These are phyloP conservation scores for Barbatosphaeria neglecta DNA, from an alignment of 495 filamentous ascomycete species.

Conservation along the genomic window DNA sequence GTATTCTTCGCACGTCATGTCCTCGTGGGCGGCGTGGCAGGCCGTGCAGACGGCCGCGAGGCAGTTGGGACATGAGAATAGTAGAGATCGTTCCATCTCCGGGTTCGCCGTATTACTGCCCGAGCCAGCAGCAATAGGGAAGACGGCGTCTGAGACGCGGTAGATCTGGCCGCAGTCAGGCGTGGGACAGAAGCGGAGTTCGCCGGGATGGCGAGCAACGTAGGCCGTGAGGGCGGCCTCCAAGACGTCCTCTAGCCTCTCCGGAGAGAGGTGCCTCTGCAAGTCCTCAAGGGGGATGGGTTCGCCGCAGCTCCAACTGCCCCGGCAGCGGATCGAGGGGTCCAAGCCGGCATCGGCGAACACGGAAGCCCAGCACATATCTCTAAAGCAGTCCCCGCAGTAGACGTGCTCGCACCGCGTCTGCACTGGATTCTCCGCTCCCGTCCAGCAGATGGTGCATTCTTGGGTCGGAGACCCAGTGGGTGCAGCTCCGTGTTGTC, in stretches of 20 bases:
- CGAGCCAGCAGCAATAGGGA: background rate
- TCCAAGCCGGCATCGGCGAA: constrained; percentile 3
- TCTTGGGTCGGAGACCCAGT: constrained; percentile 1
- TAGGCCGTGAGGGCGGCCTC: constrained; percentile 23
- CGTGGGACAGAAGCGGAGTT: constrained; percentile 27
- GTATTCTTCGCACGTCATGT: constrained; percentile 26
- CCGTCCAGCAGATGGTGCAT: constrained; percentile 31
- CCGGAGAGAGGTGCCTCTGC: constrained; percentile 20
- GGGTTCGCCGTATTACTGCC: too few species aligned
- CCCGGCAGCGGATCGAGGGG: constrained; percentile 20
- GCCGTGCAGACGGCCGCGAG: constrained; percentile 22
- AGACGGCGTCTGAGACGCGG: constrained; percentile 12
- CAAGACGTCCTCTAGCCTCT: constrained; percentile 27
- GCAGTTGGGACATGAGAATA: constrained; percentile 26
- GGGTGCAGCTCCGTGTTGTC: background rate
- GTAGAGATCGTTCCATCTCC: too few species aligned
- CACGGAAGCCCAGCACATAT: constrained; percentile 16
- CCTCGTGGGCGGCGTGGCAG: constrained; percentile 24
- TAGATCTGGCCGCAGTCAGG: constrained; percentile 31
- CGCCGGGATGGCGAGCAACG: constrained; percentile 18
- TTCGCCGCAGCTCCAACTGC: constrained; percentile 12
- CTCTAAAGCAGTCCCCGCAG: constrained; percentile 32
- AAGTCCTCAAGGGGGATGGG: constrained; percentile 20
- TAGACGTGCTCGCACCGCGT: constrained; percentile 32
- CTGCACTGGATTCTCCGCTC: constrained; percentile 22